Evolutionary conservation across 2,329 filamentous ascomycete species (phyloP).

Genomic region (Fusarium haematococcum): DNA sequence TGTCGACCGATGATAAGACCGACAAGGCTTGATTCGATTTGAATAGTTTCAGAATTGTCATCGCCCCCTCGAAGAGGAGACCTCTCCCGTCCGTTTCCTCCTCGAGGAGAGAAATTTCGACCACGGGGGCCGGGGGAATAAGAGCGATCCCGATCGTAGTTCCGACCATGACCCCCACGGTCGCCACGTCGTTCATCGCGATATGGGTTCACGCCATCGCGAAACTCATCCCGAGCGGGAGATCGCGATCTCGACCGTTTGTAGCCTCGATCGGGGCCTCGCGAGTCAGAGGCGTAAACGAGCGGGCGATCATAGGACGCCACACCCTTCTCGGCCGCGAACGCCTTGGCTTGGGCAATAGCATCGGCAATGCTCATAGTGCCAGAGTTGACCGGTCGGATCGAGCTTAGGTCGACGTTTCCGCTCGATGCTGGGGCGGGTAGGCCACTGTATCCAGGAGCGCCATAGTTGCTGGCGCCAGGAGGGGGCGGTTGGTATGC

Average conservation of each 20-base stretch:
- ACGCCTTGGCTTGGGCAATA: constrained; percentile 85
- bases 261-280: constrained; percentile 61
- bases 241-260: constrained; percentile 79
- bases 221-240: constrained; percentile 76
- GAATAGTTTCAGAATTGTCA: constrained; percentile 83
- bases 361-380: constrained; percentile 87
- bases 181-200: constrained; percentile 83
- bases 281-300: constrained; percentile 55
- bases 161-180: constrained; percentile 50
- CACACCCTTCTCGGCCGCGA: constrained; percentile 83
- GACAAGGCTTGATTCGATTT: constrained; percentile 87
- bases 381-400: constrained; percentile 83
- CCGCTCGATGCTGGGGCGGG: constrained; percentile 80
- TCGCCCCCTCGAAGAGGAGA: constrained; percentile 68
- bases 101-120: constrained; percentile 69
- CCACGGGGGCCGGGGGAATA: constrained; percentile 74
- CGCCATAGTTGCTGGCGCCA: constrained; percentile 42
- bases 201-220: constrained; percentile 85
- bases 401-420: constrained; percentile 82
- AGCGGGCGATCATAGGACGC: constrained; percentile 70
- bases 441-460: constrained; percentile 57
- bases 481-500: constrained; percentile 55
- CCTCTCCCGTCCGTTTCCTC: constrained; percentile 66
- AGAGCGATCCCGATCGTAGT: constrained; percentile 75
- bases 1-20: constrained; percentile 91